phyloP scores from a whole-genome alignment of 352 stramenopile species.

The Globisporangium spinosum region DNA sequence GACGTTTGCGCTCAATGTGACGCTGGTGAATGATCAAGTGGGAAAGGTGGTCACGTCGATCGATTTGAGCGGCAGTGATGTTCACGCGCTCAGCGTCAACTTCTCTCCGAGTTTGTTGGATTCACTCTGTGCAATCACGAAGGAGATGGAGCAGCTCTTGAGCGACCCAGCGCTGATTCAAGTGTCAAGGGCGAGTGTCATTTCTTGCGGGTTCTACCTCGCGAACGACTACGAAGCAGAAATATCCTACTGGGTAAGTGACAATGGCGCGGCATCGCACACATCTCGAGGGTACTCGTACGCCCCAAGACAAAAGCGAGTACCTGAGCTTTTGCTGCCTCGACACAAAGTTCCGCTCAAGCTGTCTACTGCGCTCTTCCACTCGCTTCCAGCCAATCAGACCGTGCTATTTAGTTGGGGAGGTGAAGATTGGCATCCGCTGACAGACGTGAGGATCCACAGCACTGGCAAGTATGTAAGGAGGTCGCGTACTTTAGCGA shows the following conservation, averaged over 20 bases:
- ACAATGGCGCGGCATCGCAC: constrained; percentile 34
- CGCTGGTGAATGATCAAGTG: constrained; percentile 31
- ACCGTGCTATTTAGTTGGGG: constrained; percentile 74
- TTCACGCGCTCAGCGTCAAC: constrained; percentile 64
- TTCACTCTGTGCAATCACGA: constrained; percentile 50
- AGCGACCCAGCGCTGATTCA: constrained; percentile 18
- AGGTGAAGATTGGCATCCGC: constrained; percentile 61
- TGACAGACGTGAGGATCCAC: constrained; percentile 76
- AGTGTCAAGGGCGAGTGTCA: constrained; percentile 54
- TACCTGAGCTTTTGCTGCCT: constrained; percentile 43
- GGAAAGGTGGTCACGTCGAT: constrained; percentile 55
- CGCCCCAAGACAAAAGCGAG: constrained; percentile 34
- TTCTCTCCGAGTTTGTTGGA: constrained; percentile 65
- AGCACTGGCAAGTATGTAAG: constrained; percentile 76
- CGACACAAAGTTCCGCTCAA: constrained; percentile 65
- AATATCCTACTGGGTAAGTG: constrained; percentile 66
- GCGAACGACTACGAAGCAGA: constrained; percentile 59
- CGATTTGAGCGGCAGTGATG: constrained; percentile 47
- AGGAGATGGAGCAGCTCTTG: constrained; percentile 53
- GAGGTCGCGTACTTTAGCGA: no score
- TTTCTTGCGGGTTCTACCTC: constrained; percentile 80
- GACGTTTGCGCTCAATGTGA: constrained; percentile 51
- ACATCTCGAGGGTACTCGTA: constrained; percentile 59
- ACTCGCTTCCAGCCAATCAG: constrained; percentile 65
- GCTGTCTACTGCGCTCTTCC: constrained; percentile 63